Evolutionary conservation across 352 stramenopile genomes (phyloP).

Genomic region (Globisporangium cylindrosporum): DNA sequence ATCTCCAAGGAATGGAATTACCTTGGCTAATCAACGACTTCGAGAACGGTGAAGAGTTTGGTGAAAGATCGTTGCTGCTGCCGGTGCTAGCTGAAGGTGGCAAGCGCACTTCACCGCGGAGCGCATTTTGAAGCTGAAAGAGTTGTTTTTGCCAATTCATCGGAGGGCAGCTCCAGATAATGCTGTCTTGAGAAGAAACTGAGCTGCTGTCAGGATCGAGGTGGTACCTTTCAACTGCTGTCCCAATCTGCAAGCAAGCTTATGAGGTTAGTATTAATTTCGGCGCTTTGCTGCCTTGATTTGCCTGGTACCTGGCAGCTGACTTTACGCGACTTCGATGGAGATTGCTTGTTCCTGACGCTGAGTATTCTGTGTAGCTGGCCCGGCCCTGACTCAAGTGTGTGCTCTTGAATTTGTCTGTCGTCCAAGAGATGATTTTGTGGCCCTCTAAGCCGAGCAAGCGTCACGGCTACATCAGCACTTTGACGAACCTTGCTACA

Average conservation of each 20-base stretch:
- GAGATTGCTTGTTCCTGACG: not conserved
- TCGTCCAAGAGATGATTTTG: not conserved
- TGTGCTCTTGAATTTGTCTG: not conserved
- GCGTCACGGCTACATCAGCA: not conserved
- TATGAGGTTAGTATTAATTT: not conserved
- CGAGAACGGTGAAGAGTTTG: not conserved
- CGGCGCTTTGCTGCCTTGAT: too few species aligned
- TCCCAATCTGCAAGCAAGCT: not conserved
- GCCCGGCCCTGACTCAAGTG: too few species aligned
- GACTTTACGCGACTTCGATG: not conserved
- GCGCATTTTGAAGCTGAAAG: conserved; percentile 18
- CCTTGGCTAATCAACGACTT: not conserved
- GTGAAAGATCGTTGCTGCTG: not conserved
- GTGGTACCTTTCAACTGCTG: not conserved
- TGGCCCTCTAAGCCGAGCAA: not conserved
- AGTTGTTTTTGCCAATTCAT: conserved; percentile 41
- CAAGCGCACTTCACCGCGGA: not conserved
- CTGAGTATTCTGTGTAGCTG: not conserved
- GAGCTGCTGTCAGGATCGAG: conserved; percentile 6
- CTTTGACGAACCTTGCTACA: not conserved
- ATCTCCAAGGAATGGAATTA: too few species aligned
- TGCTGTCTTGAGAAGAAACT: conserved; percentile 38
- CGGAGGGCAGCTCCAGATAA: conserved; percentile 32
- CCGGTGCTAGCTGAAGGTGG: not conserved
- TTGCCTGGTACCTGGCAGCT: not conserved